Percentiles rank a stretch among this genome's conserved stretches.
phyloP scores from a whole-genome alignment of 495 filamentous ascomycete genomes.

The Achaetomiella virescens region DNA sequence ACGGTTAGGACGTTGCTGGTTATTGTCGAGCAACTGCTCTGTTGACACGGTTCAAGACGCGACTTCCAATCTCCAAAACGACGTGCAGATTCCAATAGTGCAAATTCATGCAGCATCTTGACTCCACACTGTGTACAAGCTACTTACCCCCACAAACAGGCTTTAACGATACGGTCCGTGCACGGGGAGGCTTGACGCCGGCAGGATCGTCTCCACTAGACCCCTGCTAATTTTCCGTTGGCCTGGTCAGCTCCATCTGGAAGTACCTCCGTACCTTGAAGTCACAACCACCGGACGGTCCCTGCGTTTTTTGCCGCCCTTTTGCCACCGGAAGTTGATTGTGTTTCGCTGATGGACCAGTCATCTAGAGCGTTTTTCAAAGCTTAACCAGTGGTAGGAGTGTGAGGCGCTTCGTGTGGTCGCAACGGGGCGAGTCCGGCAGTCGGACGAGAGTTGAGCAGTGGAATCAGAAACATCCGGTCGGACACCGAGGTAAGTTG shows the following conservation, averaged over 20 bases:
- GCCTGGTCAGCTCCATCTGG: neutral
- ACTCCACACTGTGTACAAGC: neutral
- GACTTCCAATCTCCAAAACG: neutral
- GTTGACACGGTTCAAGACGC: neutral
- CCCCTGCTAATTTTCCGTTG: neutral
- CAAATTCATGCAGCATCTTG: neutral
- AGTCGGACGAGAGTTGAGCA: too few species aligned
- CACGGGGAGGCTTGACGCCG: neutral
- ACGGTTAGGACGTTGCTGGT: too few species aligned
- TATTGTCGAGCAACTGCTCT: neutral
- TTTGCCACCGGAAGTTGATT: too few species aligned
- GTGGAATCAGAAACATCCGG: neutral
- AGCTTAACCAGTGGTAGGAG: too few species aligned
- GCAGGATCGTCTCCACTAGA: neutral
- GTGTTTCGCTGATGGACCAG: too few species aligned
- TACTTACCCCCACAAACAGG: conserved; percentile 24
- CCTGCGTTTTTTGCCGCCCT: too few species aligned
- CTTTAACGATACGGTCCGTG: conserved; percentile 16
- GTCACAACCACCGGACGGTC: too few species aligned
- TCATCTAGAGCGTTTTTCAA: too few species aligned
- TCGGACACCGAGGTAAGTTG: too few species aligned
- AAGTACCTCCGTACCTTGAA: neutral
- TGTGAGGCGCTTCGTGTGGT: too few species aligned
- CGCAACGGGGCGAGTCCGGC: too few species aligned
- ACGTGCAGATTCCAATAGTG: conserved; percentile 1